Percentiles rank a stretch among this genome's conserved stretches.
Conservation (phyloP, 306 rosid genomes). For the Cicer pinnatifidum region DNA sequence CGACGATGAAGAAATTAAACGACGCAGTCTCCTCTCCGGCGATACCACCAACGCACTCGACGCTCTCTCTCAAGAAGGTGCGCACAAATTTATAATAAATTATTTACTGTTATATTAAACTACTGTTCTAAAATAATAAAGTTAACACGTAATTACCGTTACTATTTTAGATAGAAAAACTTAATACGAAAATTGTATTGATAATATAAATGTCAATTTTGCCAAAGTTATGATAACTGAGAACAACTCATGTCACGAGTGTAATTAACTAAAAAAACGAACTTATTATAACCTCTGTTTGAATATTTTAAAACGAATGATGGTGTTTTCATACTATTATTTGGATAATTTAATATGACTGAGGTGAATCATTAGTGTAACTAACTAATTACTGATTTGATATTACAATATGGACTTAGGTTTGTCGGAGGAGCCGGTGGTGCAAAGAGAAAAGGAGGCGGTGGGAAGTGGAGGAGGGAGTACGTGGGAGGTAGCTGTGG, state of each 20-base stretch:
- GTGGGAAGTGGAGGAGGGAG: conserved; percentile 77
- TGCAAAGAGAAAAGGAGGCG: conserved; percentile 77
- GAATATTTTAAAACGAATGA: no score
- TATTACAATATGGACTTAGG: conserved; percentile 47
- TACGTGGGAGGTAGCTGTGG: conserved; percentile 56
- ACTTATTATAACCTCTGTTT: no score
- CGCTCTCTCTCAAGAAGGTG: conserved; percentile 93
- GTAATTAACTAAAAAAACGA: no score
- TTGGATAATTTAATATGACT: no score
- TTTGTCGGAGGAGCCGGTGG: conserved; percentile 91
- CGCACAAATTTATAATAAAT: background rate
- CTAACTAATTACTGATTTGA: no score
- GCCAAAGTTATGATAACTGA: no score
- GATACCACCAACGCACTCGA: conserved; percentile 71
- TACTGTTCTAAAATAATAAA: conserved; percentile 47
- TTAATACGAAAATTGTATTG: no score
- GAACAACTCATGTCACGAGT: no score
- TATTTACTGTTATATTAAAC: conserved; percentile 55
- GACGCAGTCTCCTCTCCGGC: conserved; percentile 55
- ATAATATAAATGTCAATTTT: no score
- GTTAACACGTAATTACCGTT: background rate
- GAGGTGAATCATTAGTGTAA: no score
- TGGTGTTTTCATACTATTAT: no score
- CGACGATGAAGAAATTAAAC: conserved; percentile 71
- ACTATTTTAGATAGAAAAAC: no score